These are phyloP conservation scores for Epichloe elymi DNA, from an alignment of 2,329 filamentous ascomycete genomes.

Conservation along the genomic window DNA sequence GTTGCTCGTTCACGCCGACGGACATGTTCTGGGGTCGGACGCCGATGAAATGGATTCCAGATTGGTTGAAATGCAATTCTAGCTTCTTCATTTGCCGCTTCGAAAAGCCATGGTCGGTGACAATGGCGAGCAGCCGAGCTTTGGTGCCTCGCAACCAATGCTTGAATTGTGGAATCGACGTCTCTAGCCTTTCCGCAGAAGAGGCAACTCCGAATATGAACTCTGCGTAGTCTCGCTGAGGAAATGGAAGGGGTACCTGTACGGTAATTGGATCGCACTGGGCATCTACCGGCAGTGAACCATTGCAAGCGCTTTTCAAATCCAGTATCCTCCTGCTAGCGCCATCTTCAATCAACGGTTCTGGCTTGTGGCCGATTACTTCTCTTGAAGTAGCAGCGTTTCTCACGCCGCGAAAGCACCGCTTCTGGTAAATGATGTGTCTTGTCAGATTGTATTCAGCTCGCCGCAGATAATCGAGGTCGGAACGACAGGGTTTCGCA, in stretches of 20 bases:
- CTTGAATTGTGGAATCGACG: slow-evolving; percentile 36
- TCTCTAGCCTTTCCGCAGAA: slow-evolving; percentile 33
- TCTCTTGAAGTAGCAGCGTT: slow-evolving; percentile 22
- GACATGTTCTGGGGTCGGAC: slow-evolving; percentile 19
- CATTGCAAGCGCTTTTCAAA: slow-evolving; percentile 14
- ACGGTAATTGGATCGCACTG: slow-evolving; percentile 31
- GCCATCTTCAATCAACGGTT: slow-evolving; percentile 21
- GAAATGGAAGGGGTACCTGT: slow-evolving; percentile 31
- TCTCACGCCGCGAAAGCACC: slow-evolving; percentile 28
- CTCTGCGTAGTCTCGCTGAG: slow-evolving; percentile 30
- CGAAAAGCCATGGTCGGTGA: slow-evolving; percentile 25
- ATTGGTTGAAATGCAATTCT: slow-evolving; percentile 14
- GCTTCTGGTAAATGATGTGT: slow-evolving; percentile 29
- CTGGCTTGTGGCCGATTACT: slow-evolving; percentile 23
- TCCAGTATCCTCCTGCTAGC: slow-evolving; percentile 19
- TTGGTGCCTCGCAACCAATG: slow-evolving; percentile 42
- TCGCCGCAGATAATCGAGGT: slow-evolving; percentile 18
- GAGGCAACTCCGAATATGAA: slow-evolving; percentile 47
- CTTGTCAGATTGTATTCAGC: slow-evolving; percentile 23
- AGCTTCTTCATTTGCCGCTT: slow-evolving; percentile 14
- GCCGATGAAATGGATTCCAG: slow-evolving; percentile 22
- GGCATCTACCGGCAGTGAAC: slow-evolving; percentile 1
- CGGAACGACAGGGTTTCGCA: slow-evolving; percentile 11
- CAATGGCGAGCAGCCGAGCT: slow-evolving; percentile 36
- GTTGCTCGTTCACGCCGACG: slow-evolving; percentile 36